Evolutionary conservation across 768 basidiomycete genomes (phyloP), one percentile per base, ranked within the genome.

Genomic region (Lactarius pseudohatsudake): DNA sequence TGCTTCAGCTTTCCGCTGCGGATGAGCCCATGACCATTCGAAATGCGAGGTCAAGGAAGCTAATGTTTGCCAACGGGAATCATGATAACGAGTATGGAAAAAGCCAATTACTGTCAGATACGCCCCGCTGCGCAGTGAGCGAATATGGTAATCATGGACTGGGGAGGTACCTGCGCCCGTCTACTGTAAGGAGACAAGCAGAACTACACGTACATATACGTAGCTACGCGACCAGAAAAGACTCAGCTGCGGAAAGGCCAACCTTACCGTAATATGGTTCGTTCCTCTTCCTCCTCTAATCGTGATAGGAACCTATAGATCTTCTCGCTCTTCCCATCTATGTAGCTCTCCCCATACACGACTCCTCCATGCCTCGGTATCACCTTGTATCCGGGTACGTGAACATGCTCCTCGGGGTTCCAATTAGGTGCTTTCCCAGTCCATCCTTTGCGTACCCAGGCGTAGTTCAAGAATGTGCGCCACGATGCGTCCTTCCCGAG

Each of bases 401-500:
- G 7, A 41, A 60, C 55, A 4, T 3, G 11, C 3, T 58, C 28
- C 1, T 34, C 26, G 4, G 81, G 76, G 57, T 79, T 77, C 80
- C 80, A 81, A 36, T 72, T 66, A 26, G 75, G 75, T 8, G 66
- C 61, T 10, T 74, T 74, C 20, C 86, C 88, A 28, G 66, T 80
- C 84, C 85, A 87, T 0, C 87, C 88, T 1, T 82, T 79, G 59
- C 77, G 74, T 15, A 62, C 43, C 67, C 84, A 74, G 30, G 87
- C 77, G 68, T 82, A 85, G 72, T 86, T 86, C 64, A 89, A 72
- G 79, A 89, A 87, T 1, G 73, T 72, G 10, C 84, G 77, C 88
- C 87, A 89, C 1, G 86, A 74, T 0, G 81, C 82, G 70, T 88
- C 86, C 38, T 86, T 78, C 4, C 80, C 81, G 6, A 89, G 79